A percentile compares a stretch with the other conserved stretches of the same genome.
Evolutionary conservation across 305 asterid genomes (phyloP).

Genomic region (Rubia balearica): DNA sequence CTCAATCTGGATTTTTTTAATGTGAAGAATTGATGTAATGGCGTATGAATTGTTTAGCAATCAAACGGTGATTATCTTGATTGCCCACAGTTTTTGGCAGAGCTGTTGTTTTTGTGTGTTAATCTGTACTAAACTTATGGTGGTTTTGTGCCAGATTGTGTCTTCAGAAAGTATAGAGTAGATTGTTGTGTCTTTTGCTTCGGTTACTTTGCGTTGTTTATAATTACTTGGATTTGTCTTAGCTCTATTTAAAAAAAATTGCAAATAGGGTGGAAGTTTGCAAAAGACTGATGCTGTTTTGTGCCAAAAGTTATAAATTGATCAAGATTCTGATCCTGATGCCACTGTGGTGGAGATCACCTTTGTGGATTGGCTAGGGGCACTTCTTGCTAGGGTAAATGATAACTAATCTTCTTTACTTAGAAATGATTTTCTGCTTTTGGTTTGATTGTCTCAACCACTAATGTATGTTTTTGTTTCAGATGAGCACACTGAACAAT

Average conservation of each 20-base stretch:
- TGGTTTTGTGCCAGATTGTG: slow-evolving; percentile 43
- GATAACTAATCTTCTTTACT: neutral
- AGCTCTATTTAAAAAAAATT: neutral
- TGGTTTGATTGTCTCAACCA: neutral
- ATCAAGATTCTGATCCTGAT: slow-evolving; percentile 84
- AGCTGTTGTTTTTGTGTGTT: no score
- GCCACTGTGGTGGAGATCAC: slow-evolving; percentile 87
- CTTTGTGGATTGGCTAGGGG: slow-evolving; percentile 93
- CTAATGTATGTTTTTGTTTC: slow-evolving; percentile 21
- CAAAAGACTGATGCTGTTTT: slow-evolving; percentile 54
- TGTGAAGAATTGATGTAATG: no score
- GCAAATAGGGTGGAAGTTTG: slow-evolving; percentile 53
- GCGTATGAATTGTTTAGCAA: no score
- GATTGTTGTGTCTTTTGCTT: slow-evolving; percentile 1
- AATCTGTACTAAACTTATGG: slow-evolving; percentile 8
- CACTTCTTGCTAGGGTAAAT: slow-evolving; percentile 78
- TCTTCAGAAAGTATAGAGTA: slow-evolving; percentile 30
- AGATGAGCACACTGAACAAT: slow-evolving; percentile 78
- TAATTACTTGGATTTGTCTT: no score
- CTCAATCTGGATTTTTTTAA: no score
- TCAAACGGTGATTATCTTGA: neutral
- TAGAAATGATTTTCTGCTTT: neutral
- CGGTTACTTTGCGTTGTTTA: no score
- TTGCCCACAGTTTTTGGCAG: no score
- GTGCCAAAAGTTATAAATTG: slow-evolving; percentile 65